Evolutionary conservation across 306 rosid genomes (phyloP).

Genomic region (Crataegus laevigata): DNA sequence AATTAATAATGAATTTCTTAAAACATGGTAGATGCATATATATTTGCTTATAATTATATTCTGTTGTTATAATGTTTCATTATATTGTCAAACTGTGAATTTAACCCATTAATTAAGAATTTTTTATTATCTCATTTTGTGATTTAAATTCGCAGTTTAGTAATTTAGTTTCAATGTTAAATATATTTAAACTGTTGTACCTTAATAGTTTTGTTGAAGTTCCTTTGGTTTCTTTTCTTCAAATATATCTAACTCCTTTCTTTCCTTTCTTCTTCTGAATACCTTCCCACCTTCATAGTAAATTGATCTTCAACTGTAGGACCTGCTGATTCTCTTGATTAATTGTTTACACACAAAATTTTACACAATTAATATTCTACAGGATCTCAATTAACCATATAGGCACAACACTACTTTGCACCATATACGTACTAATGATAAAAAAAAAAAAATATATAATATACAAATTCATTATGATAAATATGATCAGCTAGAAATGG

Average conservation of each 20-base stretch:
- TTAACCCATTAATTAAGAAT: neutral
- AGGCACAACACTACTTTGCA: neutral
- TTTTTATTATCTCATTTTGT: neutral
- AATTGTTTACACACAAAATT: conserved; percentile 29
- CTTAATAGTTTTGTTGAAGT: conserved; percentile 70
- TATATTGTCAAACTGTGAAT: no score
- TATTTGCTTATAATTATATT: no score
- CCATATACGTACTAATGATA: neutral
- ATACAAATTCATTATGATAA: neutral
- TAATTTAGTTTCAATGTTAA: no score
- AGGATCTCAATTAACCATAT: neutral
- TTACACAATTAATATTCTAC: neutral
- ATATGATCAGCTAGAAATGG: neutral
- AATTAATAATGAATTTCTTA: neutral
- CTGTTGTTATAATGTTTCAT: no score
- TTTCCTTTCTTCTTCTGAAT: conserved; percentile 87
- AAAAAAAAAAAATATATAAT: no score
- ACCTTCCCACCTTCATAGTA: conserved; percentile 63
- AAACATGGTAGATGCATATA: no score
- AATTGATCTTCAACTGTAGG: conserved; percentile 42
- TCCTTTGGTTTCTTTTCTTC: conserved; percentile 93
- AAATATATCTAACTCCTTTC: conserved; percentile 74
- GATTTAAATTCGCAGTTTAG: no score
- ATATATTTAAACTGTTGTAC: neutral
- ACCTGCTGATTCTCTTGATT: conserved; percentile 47